A percentile compares a stretch with the other conserved stretches of the same genome.
These are phyloP conservation scores for Thoreauomyces humboldtii DNA, from an alignment of 192 early-diverging fungal species.

Conservation along the genomic window DNA sequence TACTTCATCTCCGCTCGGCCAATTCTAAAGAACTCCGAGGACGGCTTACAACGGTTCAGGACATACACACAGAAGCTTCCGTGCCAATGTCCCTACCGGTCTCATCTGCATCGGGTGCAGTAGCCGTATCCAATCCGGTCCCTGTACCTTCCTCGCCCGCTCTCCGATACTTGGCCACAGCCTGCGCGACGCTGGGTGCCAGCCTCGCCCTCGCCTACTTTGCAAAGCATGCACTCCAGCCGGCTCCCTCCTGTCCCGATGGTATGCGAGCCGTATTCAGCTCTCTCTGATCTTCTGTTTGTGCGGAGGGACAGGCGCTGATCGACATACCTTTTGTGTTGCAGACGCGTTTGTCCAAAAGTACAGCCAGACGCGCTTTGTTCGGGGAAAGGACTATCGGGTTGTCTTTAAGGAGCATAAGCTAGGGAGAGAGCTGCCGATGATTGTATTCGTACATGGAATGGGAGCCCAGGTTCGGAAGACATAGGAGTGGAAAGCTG, in stretches of 20 bases:
- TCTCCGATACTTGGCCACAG: slow-evolving; percentile 1
- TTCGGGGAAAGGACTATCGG: slow-evolving; percentile 12
- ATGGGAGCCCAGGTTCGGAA: slow-evolving; percentile 26
- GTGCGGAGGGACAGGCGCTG: too few species aligned
- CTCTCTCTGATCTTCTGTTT: too few species aligned
- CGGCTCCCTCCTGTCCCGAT: not conserved
- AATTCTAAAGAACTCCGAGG: too few species aligned
- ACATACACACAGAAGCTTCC: too few species aligned
- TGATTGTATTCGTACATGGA: slow-evolving; percentile 29
- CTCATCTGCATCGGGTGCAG: too few species aligned
- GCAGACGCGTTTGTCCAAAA: slow-evolving; percentile 4
- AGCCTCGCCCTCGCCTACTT: not conserved
- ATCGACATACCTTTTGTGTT: too few species aligned
- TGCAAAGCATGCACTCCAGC: not conserved
- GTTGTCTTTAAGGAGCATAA: slow-evolving; percentile 24
- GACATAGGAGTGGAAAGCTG: too few species aligned
- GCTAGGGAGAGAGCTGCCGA: slow-evolving; percentile 27
- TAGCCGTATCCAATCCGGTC: too few species aligned
- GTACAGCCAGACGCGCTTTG: slow-evolving; percentile 3
- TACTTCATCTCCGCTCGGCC: too few species aligned
- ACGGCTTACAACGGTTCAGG: too few species aligned
- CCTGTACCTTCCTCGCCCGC: not conserved
- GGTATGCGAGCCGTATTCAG: not conserved
- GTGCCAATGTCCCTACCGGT: too few species aligned
- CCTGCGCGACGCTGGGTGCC: slow-evolving; percentile 9